Evolutionary conservation across 148 eudicot species (phyloP), one percentile per base, ranked within the genome.

Genomic region (Rhododendron molle): DNA sequence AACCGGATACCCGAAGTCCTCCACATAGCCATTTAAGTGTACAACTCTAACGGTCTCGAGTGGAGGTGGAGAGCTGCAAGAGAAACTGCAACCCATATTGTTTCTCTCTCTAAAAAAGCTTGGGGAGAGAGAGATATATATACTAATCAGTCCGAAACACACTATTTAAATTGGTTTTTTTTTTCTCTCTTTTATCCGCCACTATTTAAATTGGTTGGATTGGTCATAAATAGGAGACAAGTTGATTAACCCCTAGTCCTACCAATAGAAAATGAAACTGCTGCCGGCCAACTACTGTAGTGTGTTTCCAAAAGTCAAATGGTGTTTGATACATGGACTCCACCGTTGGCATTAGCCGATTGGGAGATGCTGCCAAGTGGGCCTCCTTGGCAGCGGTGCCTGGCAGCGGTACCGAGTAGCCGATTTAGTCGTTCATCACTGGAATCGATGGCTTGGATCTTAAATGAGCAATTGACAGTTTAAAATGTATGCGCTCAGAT

Each of bases 21-120:
- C 89, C 10, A 91, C n/a, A 65, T 65, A 83, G 56, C 91, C 92
- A 67, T 89, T 82, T 38, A 89, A 11, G 76, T 89, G 91, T 1
- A 91, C 89, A 21, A 91, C 85, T 56, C 90, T 81, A 20, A 83
- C 85, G 80, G 50, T 85, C 30, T 82, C 82, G 26, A 71, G 23
- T 26, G 54, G 56, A 44, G 88, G 34, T 60, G 80, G 11, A 30
- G 87, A 67, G 26, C 15, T 30, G 88, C 69, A 56, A 30, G 88
- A 88, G 65, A 83, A 83, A 80, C 76, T 21, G 50, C 86, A 49
- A 15, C 87, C 85, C 89, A 87, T 87, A 10, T 34, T 5, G 26
- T 18, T 74, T 36, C 20, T 78, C 36, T 60, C 79, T 43, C 74
- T 15, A 43, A 9, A 36, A 38, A n/a, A 36, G 47, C 30, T 16